Base-by-base conservation (phyloP, 139 green algal genomes). In the Coelastrella sp. region DNA sequence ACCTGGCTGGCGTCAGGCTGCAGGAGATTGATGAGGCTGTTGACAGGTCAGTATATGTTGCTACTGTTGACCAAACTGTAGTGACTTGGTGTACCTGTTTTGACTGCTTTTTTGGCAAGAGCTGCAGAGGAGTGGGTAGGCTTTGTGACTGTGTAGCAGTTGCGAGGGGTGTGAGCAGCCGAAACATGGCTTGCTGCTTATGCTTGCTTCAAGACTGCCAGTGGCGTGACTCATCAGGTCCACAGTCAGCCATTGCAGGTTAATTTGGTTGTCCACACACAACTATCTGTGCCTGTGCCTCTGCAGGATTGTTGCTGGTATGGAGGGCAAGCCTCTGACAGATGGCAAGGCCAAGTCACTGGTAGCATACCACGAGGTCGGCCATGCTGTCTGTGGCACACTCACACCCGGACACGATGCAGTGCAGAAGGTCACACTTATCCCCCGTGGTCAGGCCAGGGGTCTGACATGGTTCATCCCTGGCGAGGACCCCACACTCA, bases 361-460 rank as follows among this genome's bases (percentile, higher is more conserved):
- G 59, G 97, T 99, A 5, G 97, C 97, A 4, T 99, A 99, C 94
- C 97, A 99, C 91, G 97, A 99, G 93, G 97, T 99, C 17, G 98
- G 98, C 81, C 98, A 99, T 85, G 98, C 98, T 78, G 95, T 99
- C 66, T 99, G 98, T 92, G 98, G 95, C 66, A 99, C 98, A 23
- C 92, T 99, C 56, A 99, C 96, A 5, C 93, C 97, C 22, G 98
- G 98, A 77, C 98, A 99, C 91, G 98, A 99, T 93, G 91, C 98
- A 10, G 98, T 99, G 83, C 98, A 99, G 96, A 99, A 99, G 96
- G 98, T 99, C 3, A 99, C 98, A 5, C 95, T 99, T 5, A 97
- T 99, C 80, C 98, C 98, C 5, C 95, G 98, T 85, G 98, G 98
- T 47, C 98, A 99, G 95, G 98, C 98, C 0, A 94, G 95, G 47